Conservation (phyloP, 1,284 basidiomycete species). For the Uromyces viciae-fabae region DNA sequence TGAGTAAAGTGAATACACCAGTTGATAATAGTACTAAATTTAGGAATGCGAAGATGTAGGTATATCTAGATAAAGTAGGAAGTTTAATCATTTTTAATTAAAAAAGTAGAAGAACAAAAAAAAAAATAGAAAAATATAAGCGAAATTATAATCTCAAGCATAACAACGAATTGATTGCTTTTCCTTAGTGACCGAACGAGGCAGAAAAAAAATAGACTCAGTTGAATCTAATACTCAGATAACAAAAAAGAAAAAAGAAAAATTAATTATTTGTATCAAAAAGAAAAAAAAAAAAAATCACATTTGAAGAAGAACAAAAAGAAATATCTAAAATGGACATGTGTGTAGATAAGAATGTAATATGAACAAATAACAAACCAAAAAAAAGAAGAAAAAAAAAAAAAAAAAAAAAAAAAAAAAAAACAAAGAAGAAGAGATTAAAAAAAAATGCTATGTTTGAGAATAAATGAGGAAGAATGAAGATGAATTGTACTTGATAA, state of each 20-base stretch:
- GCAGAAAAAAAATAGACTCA: no score
- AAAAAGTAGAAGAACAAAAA: neutral
- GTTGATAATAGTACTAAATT: conserved; percentile 30
- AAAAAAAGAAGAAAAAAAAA: neutral
- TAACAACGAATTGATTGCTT: no score
- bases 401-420: neutral
- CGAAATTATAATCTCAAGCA: no score
- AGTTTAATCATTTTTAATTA: conserved; percentile 30
- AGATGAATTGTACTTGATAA: neutral
- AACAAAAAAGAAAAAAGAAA: neutral
- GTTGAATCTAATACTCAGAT: no score
- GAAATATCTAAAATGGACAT: neutral
- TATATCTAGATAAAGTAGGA: conserved; percentile 25
- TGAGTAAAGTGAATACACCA: conserved; percentile 12
- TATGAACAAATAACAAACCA: neutral
- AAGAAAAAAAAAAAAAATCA: neutral
- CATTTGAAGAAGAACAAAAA: neutral
- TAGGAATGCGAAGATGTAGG: conserved; percentile 41
- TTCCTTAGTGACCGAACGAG: no score
- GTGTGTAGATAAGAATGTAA: neutral
- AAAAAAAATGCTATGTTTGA: neutral
- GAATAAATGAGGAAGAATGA: neutral
- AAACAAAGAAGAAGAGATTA: neutral
- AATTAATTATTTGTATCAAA: neutral
- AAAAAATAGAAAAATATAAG: neutral